Percentiles rank a stretch among this genome's conserved stretches.
These are phyloP conservation scores for Dryas octopetala DNA, from an alignment of 306 rosid species.

Conservation along the genomic window DNA sequence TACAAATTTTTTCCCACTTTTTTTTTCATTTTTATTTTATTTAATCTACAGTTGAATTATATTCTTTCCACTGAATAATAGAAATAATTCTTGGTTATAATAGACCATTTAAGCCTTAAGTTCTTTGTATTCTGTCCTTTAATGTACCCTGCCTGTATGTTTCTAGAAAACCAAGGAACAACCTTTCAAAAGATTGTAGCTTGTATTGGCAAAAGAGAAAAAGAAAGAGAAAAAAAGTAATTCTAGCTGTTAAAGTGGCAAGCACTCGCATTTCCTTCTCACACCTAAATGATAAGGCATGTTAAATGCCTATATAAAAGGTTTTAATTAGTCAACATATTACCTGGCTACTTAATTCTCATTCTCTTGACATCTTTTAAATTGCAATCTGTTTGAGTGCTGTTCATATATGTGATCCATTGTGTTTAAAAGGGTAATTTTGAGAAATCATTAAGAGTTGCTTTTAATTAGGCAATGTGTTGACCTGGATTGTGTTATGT, in stretches of 20 bases:
- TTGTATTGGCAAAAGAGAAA: neutral
- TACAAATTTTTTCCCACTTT: neutral
- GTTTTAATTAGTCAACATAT: too few species aligned
- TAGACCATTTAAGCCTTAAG: neutral
- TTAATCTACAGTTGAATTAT: neutral
- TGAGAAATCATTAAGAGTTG: too few species aligned
- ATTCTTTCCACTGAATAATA: neutral
- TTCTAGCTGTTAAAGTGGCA: neutral
- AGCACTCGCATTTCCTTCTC: too few species aligned
- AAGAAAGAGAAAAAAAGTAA: neutral
- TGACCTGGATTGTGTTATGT: too few species aligned
- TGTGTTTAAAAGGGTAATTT: too few species aligned
- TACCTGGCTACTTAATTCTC: too few species aligned
- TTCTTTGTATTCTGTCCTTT: neutral
- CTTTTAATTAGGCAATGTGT: too few species aligned
- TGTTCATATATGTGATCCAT: too few species aligned
- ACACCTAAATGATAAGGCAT: too few species aligned
- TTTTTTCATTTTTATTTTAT: neutral
- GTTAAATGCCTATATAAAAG: too few species aligned
- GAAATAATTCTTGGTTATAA: neutral
- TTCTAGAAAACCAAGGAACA: neutral
- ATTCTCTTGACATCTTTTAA: too few species aligned
- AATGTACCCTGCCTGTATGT: neutral
- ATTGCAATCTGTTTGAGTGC: too few species aligned
- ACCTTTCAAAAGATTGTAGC: neutral